phyloP scores from a whole-genome alignment of 352 stramenopile genomes.

The Blastocystis sp. region DNA sequence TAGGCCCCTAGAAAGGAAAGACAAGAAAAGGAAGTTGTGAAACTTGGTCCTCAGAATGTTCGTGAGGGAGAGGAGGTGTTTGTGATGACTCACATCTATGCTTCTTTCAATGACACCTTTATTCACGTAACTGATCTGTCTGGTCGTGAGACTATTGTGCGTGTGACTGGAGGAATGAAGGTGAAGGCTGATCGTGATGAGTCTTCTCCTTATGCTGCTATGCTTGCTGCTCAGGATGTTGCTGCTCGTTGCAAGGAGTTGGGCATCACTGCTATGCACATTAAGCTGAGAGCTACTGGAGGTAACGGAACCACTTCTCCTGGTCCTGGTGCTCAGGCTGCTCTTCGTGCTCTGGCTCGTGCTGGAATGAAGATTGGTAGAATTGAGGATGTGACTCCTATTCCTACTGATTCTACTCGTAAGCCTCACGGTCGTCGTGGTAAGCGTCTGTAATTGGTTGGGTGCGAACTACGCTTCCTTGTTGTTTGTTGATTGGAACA shows the following conservation, averaged over 20 bases:
- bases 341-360: constrained; percentile 91
- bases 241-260: constrained; percentile 90
- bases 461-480: constrained; percentile 46
- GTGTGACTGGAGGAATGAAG: constrained; percentile 99
- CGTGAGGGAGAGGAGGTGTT: constrained; percentile 96
- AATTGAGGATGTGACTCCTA: constrained; percentile 98
- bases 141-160: constrained; percentile 94
- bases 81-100: constrained; percentile 97
- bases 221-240: constrained; percentile 98
- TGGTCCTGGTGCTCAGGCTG: constrained; percentile 93
- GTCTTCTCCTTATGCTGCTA: constrained; percentile 96
- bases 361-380: constrained; percentile 98
- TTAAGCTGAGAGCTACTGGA: constrained; percentile 98
- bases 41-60: constrained; percentile 79
- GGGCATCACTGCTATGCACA: constrained; percentile 96
- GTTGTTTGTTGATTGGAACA: constrained; percentile 8
- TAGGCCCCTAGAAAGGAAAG: constrained; percentile 65
- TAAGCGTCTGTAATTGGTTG: constrained; percentile 88
- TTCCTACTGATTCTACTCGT: constrained; percentile 96
- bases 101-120: constrained; percentile 99
- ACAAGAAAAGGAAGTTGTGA: constrained; percentile 82
- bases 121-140: constrained; percentile 99
- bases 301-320: constrained; percentile 95
- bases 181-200: constrained; percentile 99
- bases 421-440: constrained; percentile 95